phyloP scores from a whole-genome alignment of 1,139 yeast genomes.

The Protomyces arabidopsidicola region DNA sequence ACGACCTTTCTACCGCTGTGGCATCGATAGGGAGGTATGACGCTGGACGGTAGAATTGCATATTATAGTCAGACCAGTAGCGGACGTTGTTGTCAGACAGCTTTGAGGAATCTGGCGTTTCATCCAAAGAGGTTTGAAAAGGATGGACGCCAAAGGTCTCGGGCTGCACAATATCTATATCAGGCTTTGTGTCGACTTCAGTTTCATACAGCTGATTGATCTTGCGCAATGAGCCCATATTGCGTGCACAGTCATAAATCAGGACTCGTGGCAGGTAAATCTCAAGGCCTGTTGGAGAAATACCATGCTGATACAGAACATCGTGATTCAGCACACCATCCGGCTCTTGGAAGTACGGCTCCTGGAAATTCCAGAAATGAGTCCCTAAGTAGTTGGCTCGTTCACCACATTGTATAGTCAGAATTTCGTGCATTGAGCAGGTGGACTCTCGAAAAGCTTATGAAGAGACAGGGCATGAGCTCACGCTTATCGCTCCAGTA shows the following conservation, averaged over 20 bases:
- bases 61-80: slow-evolving; percentile 80
- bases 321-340: slow-evolving; percentile 47
- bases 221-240: slow-evolving; percentile 39
- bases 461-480: no score
- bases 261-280: slow-evolving; percentile 75
- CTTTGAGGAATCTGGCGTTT: slow-evolving; percentile 31
- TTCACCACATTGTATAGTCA: slow-evolving; percentile 68
- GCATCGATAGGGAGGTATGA: slow-evolving; percentile 45
- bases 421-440: slow-evolving; percentile 60
- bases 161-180: slow-evolving; percentile 39
- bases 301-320: slow-evolving; percentile 47
- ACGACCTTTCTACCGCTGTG: background rate
- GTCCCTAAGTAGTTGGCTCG: slow-evolving; percentile 66
- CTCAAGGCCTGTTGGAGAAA: slow-evolving; percentile 43
- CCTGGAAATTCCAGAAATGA: slow-evolving; percentile 78
- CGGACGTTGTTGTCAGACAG: slow-evolving; percentile 47
- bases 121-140: slow-evolving; percentile 45
- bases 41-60: slow-evolving; percentile 61
- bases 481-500: no score
- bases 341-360: slow-evolving; percentile 50
- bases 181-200: background rate
- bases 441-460: background rate
- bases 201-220: slow-evolving; percentile 35
- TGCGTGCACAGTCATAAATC: slow-evolving; percentile 55
- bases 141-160: slow-evolving; percentile 53